Base-by-base conservation (phyloP, 441 rosid genomes). In the Euphorbia neoarborescens region DNA sequence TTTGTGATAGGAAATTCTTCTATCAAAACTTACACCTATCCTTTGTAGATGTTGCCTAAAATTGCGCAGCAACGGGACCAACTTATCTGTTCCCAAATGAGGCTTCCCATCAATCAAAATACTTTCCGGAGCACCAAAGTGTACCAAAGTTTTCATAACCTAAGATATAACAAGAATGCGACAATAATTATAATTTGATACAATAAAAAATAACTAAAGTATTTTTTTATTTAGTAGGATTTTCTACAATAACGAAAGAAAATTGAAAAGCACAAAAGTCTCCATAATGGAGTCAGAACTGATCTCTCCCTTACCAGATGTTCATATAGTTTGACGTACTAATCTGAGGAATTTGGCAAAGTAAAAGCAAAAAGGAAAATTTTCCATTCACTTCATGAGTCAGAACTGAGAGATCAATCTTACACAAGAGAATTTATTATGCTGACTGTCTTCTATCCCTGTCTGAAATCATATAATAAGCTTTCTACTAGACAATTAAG, bases 21-120 rank as follows among this genome's bases (percentile, higher is more conserved):
- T 44, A 17, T 35, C 64, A 7, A 34, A 71, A 90, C 96, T 84
- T 76, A 88, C 99, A 40, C 94, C 92, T 34, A 84, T 79, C 15
- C 77, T 85, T 66, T 84, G 89, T 73, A 94, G 90, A 88, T 94
- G 86, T 28, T 85, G 86, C 64, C 99, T 78, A 78, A 94, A 90
- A 74, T 91, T 88, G 64, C 86, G 90, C 37, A 94, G 91, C 66
- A 94, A 73, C 0, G 99, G 99, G 80, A 94, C 69, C 83, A 90
- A 76, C 80, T 81, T 82, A 84, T 94, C 97, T 3, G 97, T 94
- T 84, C 97, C 97, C 79, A 94, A 69, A 88, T 94, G 99, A 72
- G 97, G 97, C 87, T 94, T 94, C 74, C 99, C 99, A 80, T 91
- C 83, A 65, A 91, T 77, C 77, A 94, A 77, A 62, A 91, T 91